Conservation (phyloP, 306 rosid genomes). For the Canavalia ensiformis region DNA sequence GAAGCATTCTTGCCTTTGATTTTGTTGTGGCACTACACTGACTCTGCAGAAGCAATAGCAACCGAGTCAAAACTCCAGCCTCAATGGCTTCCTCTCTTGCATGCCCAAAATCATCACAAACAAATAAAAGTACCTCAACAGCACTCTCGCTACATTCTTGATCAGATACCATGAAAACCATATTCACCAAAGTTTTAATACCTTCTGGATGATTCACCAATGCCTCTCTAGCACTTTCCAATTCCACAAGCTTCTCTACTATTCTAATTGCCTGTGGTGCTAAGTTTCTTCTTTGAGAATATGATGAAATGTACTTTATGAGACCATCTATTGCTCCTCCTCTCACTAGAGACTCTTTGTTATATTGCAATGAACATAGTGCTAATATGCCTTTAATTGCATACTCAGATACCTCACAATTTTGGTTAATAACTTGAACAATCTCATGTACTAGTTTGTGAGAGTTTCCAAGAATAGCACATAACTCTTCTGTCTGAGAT, state of each 20-base stretch:
- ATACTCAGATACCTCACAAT: constrained; percentile 61
- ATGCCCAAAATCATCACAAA: constrained; percentile 58
- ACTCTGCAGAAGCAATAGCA: constrained; percentile 82
- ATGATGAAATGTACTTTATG: constrained; percentile 57
- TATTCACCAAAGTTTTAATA: constrained; percentile 60
- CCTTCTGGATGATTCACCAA: constrained; percentile 59
- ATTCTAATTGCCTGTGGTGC: constrained; percentile 58
- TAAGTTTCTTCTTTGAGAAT: constrained; percentile 49
- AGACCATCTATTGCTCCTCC: constrained; percentile 69
- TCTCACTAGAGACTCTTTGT: constrained; percentile 58
- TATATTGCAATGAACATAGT: constrained; percentile 56
- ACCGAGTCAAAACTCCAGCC: constrained; percentile 69
- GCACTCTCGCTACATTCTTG: constrained; percentile 81
- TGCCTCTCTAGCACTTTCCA: constrained; percentile 64
- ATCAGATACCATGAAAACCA: constrained; percentile 77
- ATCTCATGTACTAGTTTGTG: constrained; percentile 57
- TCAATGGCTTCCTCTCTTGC: constrained; percentile 79
- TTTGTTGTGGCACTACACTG: constrained; percentile 70
- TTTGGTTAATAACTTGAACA: constrained; percentile 44
- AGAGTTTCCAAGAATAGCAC: constrained; percentile 56
- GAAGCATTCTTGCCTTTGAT: constrained; percentile 79
- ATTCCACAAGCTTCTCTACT: constrained; percentile 67
- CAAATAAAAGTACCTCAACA: constrained; percentile 59
- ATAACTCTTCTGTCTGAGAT: constrained; percentile 56
- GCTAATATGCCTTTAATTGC: constrained; percentile 69